A percentile compares a stretch with the other conserved stretches of the same genome.
phyloP scores from a whole-genome alignment of 257 asterid species.

The Echites panduratus region DNA sequence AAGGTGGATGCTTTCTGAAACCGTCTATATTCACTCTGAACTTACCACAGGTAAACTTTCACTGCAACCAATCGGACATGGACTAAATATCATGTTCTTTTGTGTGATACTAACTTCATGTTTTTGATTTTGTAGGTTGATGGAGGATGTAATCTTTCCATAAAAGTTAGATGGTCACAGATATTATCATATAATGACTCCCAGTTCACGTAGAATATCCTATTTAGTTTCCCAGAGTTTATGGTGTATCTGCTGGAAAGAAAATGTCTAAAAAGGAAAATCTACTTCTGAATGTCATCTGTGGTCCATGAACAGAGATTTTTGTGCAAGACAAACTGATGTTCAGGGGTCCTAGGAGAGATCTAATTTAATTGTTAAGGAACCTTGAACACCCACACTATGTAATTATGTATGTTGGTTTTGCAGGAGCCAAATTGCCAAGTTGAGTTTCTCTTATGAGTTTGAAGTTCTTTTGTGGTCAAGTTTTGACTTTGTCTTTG shows the following conservation, averaged over 20 bases:
- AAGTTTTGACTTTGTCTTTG: slow-evolving; percentile 51
- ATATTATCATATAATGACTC: slow-evolving; percentile 55
- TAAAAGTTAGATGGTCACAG: slow-evolving; percentile 88
- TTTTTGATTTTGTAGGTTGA: slow-evolving; percentile 51
- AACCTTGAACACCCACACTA: neutral
- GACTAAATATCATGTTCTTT: neutral
- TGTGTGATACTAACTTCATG: neutral
- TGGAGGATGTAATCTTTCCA: slow-evolving; percentile 72
- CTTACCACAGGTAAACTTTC: slow-evolving; percentile 57
- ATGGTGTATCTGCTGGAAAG: slow-evolving; percentile 85
- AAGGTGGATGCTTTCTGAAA: slow-evolving; percentile 63
- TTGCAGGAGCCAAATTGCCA: slow-evolving; percentile 57
- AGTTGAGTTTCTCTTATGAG: slow-evolving; percentile 54
- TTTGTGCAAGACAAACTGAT: slow-evolving; percentile 39
- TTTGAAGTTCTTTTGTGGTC: slow-evolving; percentile 85
- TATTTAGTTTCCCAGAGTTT: slow-evolving; percentile 79
- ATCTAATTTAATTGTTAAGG: slow-evolving; percentile 3
- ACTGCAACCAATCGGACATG: neutral
- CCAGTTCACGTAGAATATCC: slow-evolving; percentile 58
- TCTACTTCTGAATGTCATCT: slow-evolving; percentile 56
- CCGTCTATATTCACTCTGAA: slow-evolving; percentile 64
- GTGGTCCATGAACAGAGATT: slow-evolving; percentile 63
- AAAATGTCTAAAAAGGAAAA: slow-evolving; percentile 78
- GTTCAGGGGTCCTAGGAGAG: slow-evolving; percentile 14
- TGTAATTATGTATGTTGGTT: neutral